Evolutionary conservation across 768 basidiomycete genomes (phyloP).

Genomic region (Chlorophyllum brunneum): DNA sequence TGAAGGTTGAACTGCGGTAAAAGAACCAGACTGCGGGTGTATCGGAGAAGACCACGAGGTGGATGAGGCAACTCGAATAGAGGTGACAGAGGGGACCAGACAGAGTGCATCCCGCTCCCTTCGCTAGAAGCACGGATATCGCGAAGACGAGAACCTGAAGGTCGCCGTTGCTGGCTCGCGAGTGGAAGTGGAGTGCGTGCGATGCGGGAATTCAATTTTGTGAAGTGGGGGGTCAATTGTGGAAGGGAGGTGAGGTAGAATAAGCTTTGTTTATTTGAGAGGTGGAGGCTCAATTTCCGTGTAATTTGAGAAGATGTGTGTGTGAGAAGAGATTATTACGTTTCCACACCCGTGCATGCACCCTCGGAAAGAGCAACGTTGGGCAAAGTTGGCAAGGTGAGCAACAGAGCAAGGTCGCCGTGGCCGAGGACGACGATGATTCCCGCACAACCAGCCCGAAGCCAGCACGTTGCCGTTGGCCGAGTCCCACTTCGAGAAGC

Average conservation of each 20-base stretch:
- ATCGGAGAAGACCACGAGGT: constrained; percentile 13
- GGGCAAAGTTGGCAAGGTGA: background rate
- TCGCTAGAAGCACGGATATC: constrained; percentile 7
- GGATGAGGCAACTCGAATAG: background rate
- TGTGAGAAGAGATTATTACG: constrained; percentile 7
- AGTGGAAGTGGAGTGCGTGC: constrained; percentile 7
- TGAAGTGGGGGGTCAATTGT: background rate
- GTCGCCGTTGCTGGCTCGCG: constrained; percentile 4
- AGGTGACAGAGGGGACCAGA: background rate
- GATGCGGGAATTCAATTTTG: constrained; percentile 10
- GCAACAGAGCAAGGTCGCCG: background rate
- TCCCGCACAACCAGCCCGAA: background rate
- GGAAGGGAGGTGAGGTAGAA: background rate
- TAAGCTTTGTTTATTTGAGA: background rate
- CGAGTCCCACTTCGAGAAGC: background rate
- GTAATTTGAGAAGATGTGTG: background rate
- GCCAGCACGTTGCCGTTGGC: background rate
- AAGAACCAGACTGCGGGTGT: constrained; percentile 9
- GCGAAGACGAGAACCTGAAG: constrained; percentile 4
- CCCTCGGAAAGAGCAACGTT: background rate
- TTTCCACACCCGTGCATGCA: background rate
- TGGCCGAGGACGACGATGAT: constrained; percentile 5
- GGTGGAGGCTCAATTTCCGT: constrained; percentile 4
- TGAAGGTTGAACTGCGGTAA: background rate
- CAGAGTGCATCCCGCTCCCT: constrained; percentile 4